Conservation (phyloP, 2,329 filamentous ascomycete species). For the Juglanconis juglandina region DNA sequence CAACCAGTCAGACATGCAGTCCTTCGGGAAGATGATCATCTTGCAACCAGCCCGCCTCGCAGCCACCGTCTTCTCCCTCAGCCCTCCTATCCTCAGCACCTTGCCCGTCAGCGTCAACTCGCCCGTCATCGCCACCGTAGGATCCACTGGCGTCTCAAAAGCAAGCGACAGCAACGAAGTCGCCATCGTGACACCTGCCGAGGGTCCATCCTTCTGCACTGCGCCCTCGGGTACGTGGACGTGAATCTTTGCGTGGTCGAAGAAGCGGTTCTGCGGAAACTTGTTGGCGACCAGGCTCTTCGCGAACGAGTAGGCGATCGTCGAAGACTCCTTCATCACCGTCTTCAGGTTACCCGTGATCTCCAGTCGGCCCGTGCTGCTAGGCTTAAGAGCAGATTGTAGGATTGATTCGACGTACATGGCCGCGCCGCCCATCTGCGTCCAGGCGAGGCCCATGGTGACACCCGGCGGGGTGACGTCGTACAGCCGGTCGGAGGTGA, state of each 20-base stretch:
- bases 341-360: slow-evolving; percentile 92
- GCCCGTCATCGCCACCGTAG: slow-evolving; percentile 94
- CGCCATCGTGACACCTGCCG: slow-evolving; percentile 97
- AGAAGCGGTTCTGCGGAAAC: slow-evolving; percentile 90
- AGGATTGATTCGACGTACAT: slow-evolving; percentile 97
- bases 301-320: slow-evolving; percentile 93
- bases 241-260: slow-evolving; percentile 92
- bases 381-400: slow-evolving; percentile 72
- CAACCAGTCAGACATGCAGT: slow-evolving; percentile 96
- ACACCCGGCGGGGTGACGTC: slow-evolving; percentile 91
- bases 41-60: slow-evolving; percentile 88
- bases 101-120: slow-evolving; percentile 97
- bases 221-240: slow-evolving; percentile 96
- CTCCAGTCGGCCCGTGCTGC: slow-evolving; percentile 75
- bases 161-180: slow-evolving; percentile 84
- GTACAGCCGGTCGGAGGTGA: slow-evolving; percentile 93
- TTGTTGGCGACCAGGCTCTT: slow-evolving; percentile 82
- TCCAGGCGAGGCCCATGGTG: slow-evolving; percentile 97
- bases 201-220: slow-evolving; percentile 89
- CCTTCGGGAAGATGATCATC: slow-evolving; percentile 89
- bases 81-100: slow-evolving; percentile 87
- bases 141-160: slow-evolving; percentile 71
- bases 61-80: slow-evolving; percentile 96
- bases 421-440: slow-evolving; percentile 90
- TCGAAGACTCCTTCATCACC: slow-evolving; percentile 97